Base-by-base conservation (phyloP, 1,284 basidiomycete species). In the Rhodotorula sp. region DNA sequence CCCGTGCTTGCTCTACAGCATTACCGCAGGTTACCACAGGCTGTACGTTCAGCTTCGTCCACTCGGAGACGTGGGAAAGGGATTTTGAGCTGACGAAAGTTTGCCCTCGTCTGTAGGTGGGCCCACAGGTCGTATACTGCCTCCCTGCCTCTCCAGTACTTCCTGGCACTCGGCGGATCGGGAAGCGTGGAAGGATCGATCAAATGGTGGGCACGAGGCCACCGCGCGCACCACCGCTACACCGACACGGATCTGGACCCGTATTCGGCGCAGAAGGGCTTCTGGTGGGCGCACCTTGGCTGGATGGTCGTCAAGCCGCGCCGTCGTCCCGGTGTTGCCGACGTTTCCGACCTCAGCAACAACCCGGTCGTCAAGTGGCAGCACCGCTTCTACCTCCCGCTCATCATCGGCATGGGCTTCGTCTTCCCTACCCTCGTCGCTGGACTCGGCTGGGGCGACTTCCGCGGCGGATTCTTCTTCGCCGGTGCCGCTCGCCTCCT, bases 231-330 rank as follows among this genome's bases (percentile, higher is more conserved):
- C 82, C 92, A 94, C 81, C 86, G 92, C 62, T 94, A 95, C 84
- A 95, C 92, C 79, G 94, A 96, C 82, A 95, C 93, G 77, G 90
- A 94, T 68, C 89, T 96, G 70, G 92, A 95, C 82, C 94, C 92
- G 1, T 96, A 95, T 83, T 90, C 90, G 72, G 92, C 93, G 6
- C 89, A 92, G 81, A 87, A 89, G 78, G 94, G 93, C 32, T 83
- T 84, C 77, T 82, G 81, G 78, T 83, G 86, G 83, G 87, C 90
- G 1, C 93, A 95, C 79, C 83, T 94, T 71, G 92, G 92, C 56
- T 96, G 94, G 93, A 94, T 95, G 90, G 78, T 95, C 74, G 76
- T 95, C 81, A 94, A 93, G 83, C 91, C 93, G 59, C 87, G 92
- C 64, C 86, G 89, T 73, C 90, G 86, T 80, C 92, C 91, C 48